phyloP scores from a whole-genome alignment of 2,329 filamentous ascomycete species.

The Claviceps sorghi region DNA sequence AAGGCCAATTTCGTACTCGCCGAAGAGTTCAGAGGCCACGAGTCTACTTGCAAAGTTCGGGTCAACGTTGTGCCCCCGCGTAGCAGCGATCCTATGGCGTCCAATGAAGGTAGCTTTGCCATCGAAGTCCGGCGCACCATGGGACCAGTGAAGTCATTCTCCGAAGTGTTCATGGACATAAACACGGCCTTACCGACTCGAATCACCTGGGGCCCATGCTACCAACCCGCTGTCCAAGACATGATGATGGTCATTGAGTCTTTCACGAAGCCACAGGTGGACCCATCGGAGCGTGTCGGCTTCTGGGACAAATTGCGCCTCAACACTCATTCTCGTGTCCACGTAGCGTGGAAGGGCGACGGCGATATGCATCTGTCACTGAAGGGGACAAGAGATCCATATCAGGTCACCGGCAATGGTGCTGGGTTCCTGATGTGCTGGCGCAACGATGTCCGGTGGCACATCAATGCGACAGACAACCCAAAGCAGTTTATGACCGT shows the following conservation, averaged over 20 bases:
- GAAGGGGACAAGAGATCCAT: slow-evolving; percentile 86
- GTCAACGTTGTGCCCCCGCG: slow-evolving; percentile 70
- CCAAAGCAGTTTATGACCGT: slow-evolving; percentile 91
- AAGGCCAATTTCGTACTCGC: slow-evolving; percentile 89
- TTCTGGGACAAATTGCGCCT: slow-evolving; percentile 99
- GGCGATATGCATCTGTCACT: slow-evolving; percentile 88
- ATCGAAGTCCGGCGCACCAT: slow-evolving; percentile 84
- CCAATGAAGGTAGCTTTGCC: slow-evolving; percentile 52
- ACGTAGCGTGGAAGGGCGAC: slow-evolving; percentile 83
- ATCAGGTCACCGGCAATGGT: slow-evolving; percentile 80
- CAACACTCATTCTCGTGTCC: slow-evolving; percentile 82
- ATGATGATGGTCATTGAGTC: slow-evolving; percentile 99
- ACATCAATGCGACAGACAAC: slow-evolving; percentile 70
- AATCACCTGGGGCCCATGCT: slow-evolving; percentile 94
- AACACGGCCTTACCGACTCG: slow-evolving; percentile 84
- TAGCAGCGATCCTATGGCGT: slow-evolving; percentile 38
- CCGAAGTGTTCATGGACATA: slow-evolving; percentile 80
- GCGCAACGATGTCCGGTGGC: slow-evolving; percentile 85
- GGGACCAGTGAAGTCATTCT: slow-evolving; percentile 91
- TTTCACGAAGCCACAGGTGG: slow-evolving; percentile 89
- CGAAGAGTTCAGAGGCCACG: slow-evolving; percentile 72
- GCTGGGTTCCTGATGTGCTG: slow-evolving; percentile 98
- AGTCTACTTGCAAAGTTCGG: slow-evolving; percentile 65
- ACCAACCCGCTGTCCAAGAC: slow-evolving; percentile 94
- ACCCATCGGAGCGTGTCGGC: slow-evolving; percentile 82